These are phyloP conservation scores for Geotrichum ghanense DNA, from an alignment of 805 yeast species.

Conservation along the genomic window DNA sequence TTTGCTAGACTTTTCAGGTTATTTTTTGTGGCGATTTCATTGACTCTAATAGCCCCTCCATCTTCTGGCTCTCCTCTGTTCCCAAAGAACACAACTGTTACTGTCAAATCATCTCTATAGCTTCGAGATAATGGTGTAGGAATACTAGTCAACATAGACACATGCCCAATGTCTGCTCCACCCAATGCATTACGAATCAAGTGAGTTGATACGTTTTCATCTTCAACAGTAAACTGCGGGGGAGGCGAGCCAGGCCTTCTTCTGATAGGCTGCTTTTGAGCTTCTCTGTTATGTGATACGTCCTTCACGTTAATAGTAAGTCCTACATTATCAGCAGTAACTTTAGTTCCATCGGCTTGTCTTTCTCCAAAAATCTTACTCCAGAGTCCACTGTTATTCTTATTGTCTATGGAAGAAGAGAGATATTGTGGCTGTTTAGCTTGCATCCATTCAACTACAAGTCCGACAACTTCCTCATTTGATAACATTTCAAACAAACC, in stretches of 20 bases:
- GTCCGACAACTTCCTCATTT: conserved; percentile 83
- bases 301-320: conserved; percentile 21
- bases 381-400: background rate
- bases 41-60: conserved; percentile 21
- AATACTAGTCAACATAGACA: conserved; percentile 76
- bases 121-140: conserved; percentile 87
- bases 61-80: conserved; percentile 14
- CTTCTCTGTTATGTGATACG: conserved; percentile 36
- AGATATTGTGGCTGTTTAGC: conserved; percentile 37
- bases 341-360: background rate
- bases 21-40: conserved; percentile 19
- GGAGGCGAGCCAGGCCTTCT: conserved; percentile 21
- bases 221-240: conserved; percentile 39
- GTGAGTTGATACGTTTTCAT: conserved; percentile 85
- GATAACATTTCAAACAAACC: conserved; percentile 87
- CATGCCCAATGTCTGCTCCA: conserved; percentile 77
- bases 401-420: background rate
- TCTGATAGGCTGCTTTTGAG: conserved; percentile 63
- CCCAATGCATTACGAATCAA: conserved; percentile 90
- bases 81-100: conserved; percentile 90
- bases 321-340: background rate
- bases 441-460: conserved; percentile 91
- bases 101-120: conserved; percentile 92
- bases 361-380: background rate
- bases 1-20: conserved; percentile 3